Base-by-base conservation (phyloP, 139 green algal genomes). In the Gonium pectorale region DNA sequence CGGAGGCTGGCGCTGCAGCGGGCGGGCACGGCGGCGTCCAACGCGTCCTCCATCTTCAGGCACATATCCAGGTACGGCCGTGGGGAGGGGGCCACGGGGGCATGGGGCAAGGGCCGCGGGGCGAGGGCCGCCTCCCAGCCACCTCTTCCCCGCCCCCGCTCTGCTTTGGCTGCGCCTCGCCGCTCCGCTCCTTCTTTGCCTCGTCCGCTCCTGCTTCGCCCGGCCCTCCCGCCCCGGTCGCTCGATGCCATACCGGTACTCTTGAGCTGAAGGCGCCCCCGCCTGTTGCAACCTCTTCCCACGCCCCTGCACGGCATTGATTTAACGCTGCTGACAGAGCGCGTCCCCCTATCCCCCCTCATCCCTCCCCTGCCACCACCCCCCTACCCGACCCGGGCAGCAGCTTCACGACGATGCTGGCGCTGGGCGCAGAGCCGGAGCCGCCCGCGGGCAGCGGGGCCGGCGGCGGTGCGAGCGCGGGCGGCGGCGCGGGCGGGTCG, bases 51-150 rank as follows among this genome's bases (percentile, higher is more conserved):
- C 37, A 82, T 89, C 63, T 68, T 79, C 62, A 74, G 66, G 26
- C 78, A 84, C 62, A 84, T 84, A 38, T 84, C 78, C 41, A 84
- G 78, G 78, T 84, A 44, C 3, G 77, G 15, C 19, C 5, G 19
- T 27, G 56, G 15, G 56, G 15, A 9, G 56, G 56, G 56, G 27
- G 56, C n/a, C n/a, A n/a, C n/a, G n/a, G n/a, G n/a, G n/a, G n/a
- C n/a, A n/a, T n/a, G n/a, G n/a, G n/a, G n/a, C n/a, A n/a, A n/a
- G n/a, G n/a, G n/a, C n/a, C n/a, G n/a, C n/a, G n/a, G n/a, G n/a
- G n/a, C n/a, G n/a, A n/a, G n/a, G n/a, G n/a, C n/a, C n/a, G n/a
- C n/a, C n/a, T n/a, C n/a, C n/a, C n/a, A n/a, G n/a, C n/a, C n/a
- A n/a, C n/a, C n/a, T n/a, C n/a, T n/a, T n/a, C n/a, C n/a, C n/a